Percentiles rank a stretch among this genome's conserved stretches.
Conservation (phyloP, 805 yeast genomes). For the Metschnikowia colocasiae region DNA sequence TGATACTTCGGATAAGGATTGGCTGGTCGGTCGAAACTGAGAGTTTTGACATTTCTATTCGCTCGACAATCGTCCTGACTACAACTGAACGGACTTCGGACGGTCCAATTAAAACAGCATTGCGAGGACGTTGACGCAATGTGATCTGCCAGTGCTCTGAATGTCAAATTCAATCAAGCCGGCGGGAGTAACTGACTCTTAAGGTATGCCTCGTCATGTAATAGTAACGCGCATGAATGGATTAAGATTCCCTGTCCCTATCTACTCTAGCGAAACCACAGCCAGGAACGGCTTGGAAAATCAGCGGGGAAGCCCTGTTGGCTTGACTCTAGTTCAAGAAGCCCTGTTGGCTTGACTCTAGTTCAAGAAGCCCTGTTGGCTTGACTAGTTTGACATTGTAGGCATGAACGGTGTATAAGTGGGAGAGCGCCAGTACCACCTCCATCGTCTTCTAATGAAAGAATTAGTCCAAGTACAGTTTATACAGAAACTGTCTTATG, state of each 20-base stretch:
- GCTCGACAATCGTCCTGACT: too few relatives aligned
- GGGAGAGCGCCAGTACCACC: constrained; percentile 46
- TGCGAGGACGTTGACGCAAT: constrained; percentile 45
- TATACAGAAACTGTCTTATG: constrained; percentile 37
- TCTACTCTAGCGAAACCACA: constrained; percentile 28
- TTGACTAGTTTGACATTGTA: constrained; percentile 33
- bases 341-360: too few relatives aligned
- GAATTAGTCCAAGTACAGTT: constrained; percentile 31
- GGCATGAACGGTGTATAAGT: constrained; percentile 38
- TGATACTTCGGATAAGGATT: too few relatives aligned
- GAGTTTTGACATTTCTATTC: too few relatives aligned
- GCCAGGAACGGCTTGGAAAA: constrained; percentile 22
- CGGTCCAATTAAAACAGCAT: constrained; percentile 21
- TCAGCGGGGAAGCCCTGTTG: constrained; percentile 37
- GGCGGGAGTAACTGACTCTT: constrained; percentile 43
- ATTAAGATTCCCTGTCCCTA: constrained; percentile 18
- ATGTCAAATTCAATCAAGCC: constrained; percentile 43
- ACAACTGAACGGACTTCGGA: too few relatives aligned
- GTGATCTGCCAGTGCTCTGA: constrained; percentile 44
- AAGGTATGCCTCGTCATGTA: constrained; percentile 37
- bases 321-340: too few relatives aligned
- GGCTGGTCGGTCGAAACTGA: too few relatives aligned
- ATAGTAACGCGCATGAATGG: constrained; percentile 21
- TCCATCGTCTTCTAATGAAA: constrained; percentile 38
- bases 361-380: too few relatives aligned